A percentile compares a stretch with the other conserved stretches of the same genome.
Conservation (phyloP, 1,139 yeast genomes). For the Candida gigantensis region DNA sequence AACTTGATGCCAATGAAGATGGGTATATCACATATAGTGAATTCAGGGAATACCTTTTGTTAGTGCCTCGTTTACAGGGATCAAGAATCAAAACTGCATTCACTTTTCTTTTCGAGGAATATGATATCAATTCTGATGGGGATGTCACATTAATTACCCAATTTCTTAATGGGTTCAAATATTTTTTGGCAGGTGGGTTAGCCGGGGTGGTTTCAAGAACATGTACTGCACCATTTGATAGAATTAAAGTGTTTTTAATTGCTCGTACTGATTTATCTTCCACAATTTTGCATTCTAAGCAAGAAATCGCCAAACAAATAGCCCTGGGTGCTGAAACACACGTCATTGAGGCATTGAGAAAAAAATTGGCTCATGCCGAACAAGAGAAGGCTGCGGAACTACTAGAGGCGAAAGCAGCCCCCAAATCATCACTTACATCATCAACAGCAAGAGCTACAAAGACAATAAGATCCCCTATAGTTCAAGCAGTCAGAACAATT, state of each 20-base stretch:
- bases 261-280: slow-evolving; percentile 85
- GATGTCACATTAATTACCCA: slow-evolving; percentile 85
- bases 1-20: slow-evolving; percentile 59
- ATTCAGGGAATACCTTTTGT: slow-evolving; percentile 76
- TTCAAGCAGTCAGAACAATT: slow-evolving; percentile 77
- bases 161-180: slow-evolving; percentile 81
- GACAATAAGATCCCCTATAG: slow-evolving; percentile 62
- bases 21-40: slow-evolving; percentile 82
- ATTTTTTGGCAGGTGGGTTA: slow-evolving; percentile 89
- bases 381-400: slow-evolving; percentile 20
- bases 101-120: slow-evolving; percentile 74
- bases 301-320: slow-evolving; percentile 47
- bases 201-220: slow-evolving; percentile 98
- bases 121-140: slow-evolving; percentile 84
- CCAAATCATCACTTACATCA: not conserved
- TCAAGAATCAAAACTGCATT: slow-evolving; percentile 80
- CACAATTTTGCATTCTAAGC: slow-evolving; percentile 61
- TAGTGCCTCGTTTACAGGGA: slow-evolving; percentile 76
- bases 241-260: slow-evolving; percentile 88
- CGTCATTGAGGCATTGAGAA: slow-evolving; percentile 39
- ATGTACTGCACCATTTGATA: slow-evolving; percentile 94
- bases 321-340: slow-evolving; percentile 36
- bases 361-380: slow-evolving; percentile 28
- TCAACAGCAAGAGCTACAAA: slow-evolving; percentile 20
- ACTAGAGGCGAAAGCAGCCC: slow-evolving; percentile 11